Evolutionary conservation across 2,329 filamentous ascomycete genomes (phyloP).

Genomic region (Arthroderma sp.): DNA sequence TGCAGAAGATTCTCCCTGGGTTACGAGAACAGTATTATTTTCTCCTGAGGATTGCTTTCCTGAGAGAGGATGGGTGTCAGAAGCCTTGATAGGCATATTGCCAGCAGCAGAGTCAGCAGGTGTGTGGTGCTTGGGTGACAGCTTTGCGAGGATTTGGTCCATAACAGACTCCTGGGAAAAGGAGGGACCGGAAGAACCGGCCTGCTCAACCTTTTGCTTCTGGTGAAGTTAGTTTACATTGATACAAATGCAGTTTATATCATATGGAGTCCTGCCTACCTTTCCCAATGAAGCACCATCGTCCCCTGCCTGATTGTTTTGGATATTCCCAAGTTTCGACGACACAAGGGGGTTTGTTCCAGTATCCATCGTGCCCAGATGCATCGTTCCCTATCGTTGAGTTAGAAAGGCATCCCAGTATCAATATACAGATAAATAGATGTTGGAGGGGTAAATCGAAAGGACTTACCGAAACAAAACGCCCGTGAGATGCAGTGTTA

Average conservation of each 20-base stretch:
- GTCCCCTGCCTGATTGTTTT: slow-evolving; percentile 15
- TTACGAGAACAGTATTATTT: neutral
- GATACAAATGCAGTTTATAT: slow-evolving; percentile 3
- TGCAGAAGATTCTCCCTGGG: neutral
- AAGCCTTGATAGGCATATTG: neutral
- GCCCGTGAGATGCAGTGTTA: slow-evolving; percentile 16
- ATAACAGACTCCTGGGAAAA: slow-evolving; percentile 35
- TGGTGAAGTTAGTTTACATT: slow-evolving; percentile 26
- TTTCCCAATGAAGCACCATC: slow-evolving; percentile 25
- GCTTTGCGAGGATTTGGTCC: slow-evolving; percentile 47
- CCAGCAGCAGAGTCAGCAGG: slow-evolving; percentile 7
- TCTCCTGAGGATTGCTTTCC: neutral
- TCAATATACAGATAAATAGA: neutral
- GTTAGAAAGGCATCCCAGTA: neutral
- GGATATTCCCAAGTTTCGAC: slow-evolving; percentile 26
- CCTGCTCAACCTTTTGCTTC: slow-evolving; percentile 39
- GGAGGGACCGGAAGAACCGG: neutral
- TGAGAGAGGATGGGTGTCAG: neutral
- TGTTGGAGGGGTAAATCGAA: too few relatives aligned
- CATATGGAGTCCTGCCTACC: slow-evolving; percentile 19
- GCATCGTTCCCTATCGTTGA: slow-evolving; percentile 14
- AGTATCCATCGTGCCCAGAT: slow-evolving; percentile 17
- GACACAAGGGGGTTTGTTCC: slow-evolving; percentile 24
- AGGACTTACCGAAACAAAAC: slow-evolving; percentile 19
- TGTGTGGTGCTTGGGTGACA: slow-evolving; percentile 27